A percentile compares a stretch with the other conserved stretches of the same genome.
phyloP scores from a whole-genome alignment of 2,329 filamentous ascomycete species.

The Ophiostoma sp. region DNA sequence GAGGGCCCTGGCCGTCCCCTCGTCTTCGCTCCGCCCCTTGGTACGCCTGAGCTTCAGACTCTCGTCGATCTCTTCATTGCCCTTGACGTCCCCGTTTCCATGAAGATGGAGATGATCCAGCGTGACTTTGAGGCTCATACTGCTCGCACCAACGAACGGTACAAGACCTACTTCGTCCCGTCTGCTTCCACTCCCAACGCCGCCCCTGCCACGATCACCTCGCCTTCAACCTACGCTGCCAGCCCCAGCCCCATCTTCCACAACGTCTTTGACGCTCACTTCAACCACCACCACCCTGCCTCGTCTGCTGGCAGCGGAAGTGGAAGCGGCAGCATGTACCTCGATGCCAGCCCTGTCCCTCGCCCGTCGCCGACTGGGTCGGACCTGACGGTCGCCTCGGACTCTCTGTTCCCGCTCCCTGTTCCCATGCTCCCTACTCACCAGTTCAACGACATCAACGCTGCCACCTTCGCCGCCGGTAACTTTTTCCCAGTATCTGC shows the following conservation, averaged over 20 bases:
- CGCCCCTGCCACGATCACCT: conserved; percentile 34
- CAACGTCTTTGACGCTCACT: conserved; percentile 39
- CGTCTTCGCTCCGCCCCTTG: conserved; percentile 67
- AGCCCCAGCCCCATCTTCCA: conserved; percentile 46
- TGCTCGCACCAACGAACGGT: conserved; percentile 55
- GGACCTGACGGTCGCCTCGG: conserved; percentile 42
- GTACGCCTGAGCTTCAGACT: conserved; percentile 60
- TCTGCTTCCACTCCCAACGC: neutral
- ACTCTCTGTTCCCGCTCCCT: conserved; percentile 20
- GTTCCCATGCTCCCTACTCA: conserved; percentile 32
- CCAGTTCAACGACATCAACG: conserved; percentile 31
- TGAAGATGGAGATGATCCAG: conserved; percentile 43
- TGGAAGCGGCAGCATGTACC: conserved; percentile 20
- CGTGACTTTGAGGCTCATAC: conserved; percentile 33
- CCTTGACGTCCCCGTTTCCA: conserved; percentile 47
- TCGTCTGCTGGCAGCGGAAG: conserved; percentile 9
- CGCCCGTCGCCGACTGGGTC: conserved; percentile 34
- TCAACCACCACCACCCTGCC: neutral
- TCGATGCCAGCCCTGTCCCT: conserved; percentile 23
- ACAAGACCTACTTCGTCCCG: conserved; percentile 60
- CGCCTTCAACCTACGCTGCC: conserved; percentile 48
- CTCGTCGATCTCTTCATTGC: conserved; percentile 58
- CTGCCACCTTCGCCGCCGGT: neutral
- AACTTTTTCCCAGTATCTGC: conserved; percentile 12
- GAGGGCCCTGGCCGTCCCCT: conserved; percentile 56